Conservation (phyloP, 2,329 filamentous ascomycete genomes). For the Hymenoscyphus scutula region DNA sequence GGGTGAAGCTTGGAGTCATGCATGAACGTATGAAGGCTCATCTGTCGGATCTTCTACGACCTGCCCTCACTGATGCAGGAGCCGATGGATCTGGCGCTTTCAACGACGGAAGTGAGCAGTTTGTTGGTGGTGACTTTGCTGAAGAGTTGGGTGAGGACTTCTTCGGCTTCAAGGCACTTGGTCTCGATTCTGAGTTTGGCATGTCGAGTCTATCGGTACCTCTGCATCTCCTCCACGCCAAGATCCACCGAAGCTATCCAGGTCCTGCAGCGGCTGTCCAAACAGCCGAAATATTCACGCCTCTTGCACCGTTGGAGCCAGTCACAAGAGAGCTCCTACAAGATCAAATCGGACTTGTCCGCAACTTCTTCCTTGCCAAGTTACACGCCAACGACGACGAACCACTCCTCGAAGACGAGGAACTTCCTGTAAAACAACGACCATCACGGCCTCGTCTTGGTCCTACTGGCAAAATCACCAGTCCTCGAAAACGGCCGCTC, state of each 20-base stretch:
- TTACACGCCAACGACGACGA: constrained; percentile 80
- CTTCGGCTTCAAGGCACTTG: constrained; percentile 95
- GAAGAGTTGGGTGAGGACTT: constrained; percentile 98
- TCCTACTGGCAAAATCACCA: constrained; percentile 80
- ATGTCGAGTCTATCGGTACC: constrained; percentile 86
- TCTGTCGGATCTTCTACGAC: constrained; percentile 87
- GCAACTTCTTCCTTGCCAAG: constrained; percentile 88
- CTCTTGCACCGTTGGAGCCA: constrained; percentile 68
- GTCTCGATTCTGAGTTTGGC: constrained; percentile 87
- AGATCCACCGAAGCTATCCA: constrained; percentile 82
- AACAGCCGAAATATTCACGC: constrained; percentile 54
- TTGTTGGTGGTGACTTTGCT: constrained; percentile 93
- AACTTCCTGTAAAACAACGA: constrained; percentile 85
- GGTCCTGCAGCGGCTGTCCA: constrained; percentile 59
- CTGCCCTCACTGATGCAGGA: constrained; percentile 77
- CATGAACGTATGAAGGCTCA: constrained; percentile 95
- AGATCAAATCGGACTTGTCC: constrained; percentile 80
- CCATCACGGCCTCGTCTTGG: constrained; percentile 61
- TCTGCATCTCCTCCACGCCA: constrained; percentile 86
- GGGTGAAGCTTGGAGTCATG: constrained; percentile 73
- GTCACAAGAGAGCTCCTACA: constrained; percentile 77
- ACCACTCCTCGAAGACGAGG: constrained; percentile 88
- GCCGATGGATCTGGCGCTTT: constrained; percentile 87
- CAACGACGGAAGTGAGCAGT: constrained; percentile 95
- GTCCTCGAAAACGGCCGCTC: constrained; percentile 76